Conservation (phyloP, 345 rosid species). For the Euclidium syriacum region DNA sequence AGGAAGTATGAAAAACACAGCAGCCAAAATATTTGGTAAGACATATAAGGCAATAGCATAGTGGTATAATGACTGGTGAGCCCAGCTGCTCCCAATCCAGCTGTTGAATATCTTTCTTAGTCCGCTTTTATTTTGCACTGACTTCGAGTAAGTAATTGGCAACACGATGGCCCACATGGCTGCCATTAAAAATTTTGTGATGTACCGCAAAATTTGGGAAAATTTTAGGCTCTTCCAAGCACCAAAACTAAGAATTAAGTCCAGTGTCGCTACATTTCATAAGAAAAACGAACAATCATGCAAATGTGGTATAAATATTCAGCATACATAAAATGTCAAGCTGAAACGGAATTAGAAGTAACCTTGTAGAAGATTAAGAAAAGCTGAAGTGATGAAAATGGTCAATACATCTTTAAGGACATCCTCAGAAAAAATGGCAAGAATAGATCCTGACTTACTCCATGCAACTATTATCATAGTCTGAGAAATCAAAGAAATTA, state of each 20-base stretch:
- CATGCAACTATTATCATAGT: slow-evolving; percentile 89
- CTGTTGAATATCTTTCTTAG: slow-evolving; percentile 58
- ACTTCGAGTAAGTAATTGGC: slow-evolving; percentile 70
- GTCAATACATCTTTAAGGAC: slow-evolving; percentile 61
- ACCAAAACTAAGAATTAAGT: slow-evolving; percentile 69
- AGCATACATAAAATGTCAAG: slow-evolving; percentile 10
- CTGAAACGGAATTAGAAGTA: not conserved
- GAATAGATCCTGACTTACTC: slow-evolving; percentile 65
- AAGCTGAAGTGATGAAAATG: slow-evolving; percentile 82
- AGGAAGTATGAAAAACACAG: slow-evolving; percentile 68
- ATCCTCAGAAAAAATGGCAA: slow-evolving; percentile 54
- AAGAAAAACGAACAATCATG: not conserved
- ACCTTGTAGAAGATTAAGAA: slow-evolving; percentile 91
- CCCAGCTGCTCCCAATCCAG: slow-evolving; percentile 69
- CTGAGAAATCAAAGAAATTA: slow-evolving; percentile 42
- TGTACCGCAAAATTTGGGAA: slow-evolving; percentile 72
- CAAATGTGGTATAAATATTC: slow-evolving; percentile 26
- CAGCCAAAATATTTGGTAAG: slow-evolving; percentile 73
- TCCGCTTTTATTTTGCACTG: slow-evolving; percentile 71
- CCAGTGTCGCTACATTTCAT: slow-evolving; percentile 65
- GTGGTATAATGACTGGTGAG: slow-evolving; percentile 49
- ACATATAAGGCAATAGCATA: slow-evolving; percentile 78
- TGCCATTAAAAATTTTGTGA: slow-evolving; percentile 71
- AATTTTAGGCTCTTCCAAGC: slow-evolving; percentile 85
- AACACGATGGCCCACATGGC: slow-evolving; percentile 80